Percentiles rank a stretch among this genome's conserved stretches.
Evolutionary conservation across 768 basidiomycete species (phyloP).

Genomic region (Sarcodon sp.): DNA sequence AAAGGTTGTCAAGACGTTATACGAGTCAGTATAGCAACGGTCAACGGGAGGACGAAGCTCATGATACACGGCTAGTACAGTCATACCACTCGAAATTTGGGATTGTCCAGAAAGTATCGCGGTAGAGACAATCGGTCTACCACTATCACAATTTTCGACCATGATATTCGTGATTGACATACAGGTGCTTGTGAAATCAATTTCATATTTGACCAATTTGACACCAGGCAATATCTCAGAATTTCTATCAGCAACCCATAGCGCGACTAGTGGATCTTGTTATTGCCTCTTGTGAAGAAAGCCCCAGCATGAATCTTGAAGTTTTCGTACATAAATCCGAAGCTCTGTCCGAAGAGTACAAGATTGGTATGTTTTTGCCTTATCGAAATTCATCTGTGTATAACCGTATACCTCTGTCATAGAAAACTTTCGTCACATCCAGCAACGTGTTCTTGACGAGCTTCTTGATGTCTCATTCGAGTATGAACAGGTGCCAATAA

Average conservation of each 20-base stretch:
- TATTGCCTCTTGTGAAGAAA: constrained; percentile 59
- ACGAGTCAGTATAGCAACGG: constrained; percentile 51
- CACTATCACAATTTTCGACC: constrained; percentile 69
- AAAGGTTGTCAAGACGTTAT: constrained; percentile 56
- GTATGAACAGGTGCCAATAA: constrained; percentile 66
- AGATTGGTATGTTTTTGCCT: constrained; percentile 48
- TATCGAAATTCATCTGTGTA: background rate
- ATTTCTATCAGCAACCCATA: constrained; percentile 77
- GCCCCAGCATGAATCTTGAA: constrained; percentile 70
- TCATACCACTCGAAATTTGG: constrained; percentile 91
- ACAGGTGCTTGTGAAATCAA: constrained; percentile 39
- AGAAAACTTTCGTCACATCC: constrained; percentile 90
- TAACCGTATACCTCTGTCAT: constrained; percentile 3
- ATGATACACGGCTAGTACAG: constrained; percentile 39
- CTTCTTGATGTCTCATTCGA: constrained; percentile 66
- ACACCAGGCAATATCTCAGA: constrained; percentile 26
- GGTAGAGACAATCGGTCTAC: constrained; percentile 61
- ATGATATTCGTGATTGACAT: constrained; percentile 95
- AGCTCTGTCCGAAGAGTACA: constrained; percentile 82
- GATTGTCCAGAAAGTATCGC: constrained; percentile 85
- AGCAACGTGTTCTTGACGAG: constrained; percentile 76
- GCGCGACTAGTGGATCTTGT: constrained; percentile 74
- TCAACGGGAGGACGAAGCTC: background rate
- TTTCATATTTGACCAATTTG: background rate
- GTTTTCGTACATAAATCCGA: constrained; percentile 96